Base-by-base conservation (phyloP, 1,284 basidiomycete genomes). In the Ustilago nuda region DNA sequence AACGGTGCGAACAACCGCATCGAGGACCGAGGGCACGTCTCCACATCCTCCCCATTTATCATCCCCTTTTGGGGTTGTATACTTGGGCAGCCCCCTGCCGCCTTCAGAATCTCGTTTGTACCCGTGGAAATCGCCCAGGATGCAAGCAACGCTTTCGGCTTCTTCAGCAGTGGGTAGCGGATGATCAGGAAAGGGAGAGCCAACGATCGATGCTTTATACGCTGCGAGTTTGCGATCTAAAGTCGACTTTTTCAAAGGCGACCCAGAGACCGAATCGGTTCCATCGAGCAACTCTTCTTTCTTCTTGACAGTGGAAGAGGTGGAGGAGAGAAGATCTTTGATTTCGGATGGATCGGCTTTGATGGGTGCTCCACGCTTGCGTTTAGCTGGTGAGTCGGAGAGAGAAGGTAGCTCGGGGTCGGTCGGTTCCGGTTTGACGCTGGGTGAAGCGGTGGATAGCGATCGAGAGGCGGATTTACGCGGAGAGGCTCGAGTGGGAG, bases 1-100 rank as follows among this genome's bases (percentile, higher is more conserved):
- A 63, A 93, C 89, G 0, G 91, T 92, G 37, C 90, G 89, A 23
- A 93, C 89, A 71, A 92, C 88, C 0, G 91, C 88, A 76, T 93
- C 92, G 55, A 93, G 88, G 51, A 93, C 74, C 9, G 64, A 71
- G 17, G 78, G 52, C 6, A 84, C 78, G 53, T 82, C 76, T 3
- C 78, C 82, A 33, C 77, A 81, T 30, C 78, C 80, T 17, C 79
- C 79, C 46, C 61, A 81, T 17, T 67, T 61, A n/a, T 72, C 70
- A 4, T 73, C 64, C 1, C 70, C 68, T 37, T 61, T 55, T 4
- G 76, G 65, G 12, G 58, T 66, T 4, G 68, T 75, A 41, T 68
- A 73, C 15, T 56, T 67, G 43, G 78, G 78, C 19, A 81, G 15
- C 2, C 76, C 76, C 0, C 61, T 54, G 0, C 76, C 76, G 9